Base-by-base conservation (phyloP, 2,329 filamentous ascomycete species). In the Penicillium sp. region DNA sequence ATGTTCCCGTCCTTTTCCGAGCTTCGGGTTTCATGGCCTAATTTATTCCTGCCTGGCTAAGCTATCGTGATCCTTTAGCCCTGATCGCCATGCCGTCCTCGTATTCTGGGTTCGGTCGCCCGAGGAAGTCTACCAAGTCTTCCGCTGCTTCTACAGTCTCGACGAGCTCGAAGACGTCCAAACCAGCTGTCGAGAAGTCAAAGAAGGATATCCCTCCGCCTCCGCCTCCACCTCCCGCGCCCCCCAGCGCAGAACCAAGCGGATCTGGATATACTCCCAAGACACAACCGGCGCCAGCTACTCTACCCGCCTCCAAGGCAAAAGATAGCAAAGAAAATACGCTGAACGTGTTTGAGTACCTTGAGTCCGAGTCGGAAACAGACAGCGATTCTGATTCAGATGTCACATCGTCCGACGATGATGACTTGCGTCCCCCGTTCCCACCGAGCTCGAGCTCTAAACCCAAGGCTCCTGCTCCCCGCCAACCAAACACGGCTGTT, bases 271-370 rank as follows among this genome's bases (percentile, higher is more conserved):
- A 66, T 62, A 38, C 63, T 35, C 47, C 66, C 49, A 71, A 69
- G 49, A 49, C 64, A 30, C 67, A 64, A 58, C 61, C 61, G 38
- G 50, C 65, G 31, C 52, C 64, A 56, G 31, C 60, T 35, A 50
- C 65, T 9, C 68, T 63, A 35, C 44, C 47, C 19, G 70, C 69
- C 47, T 23, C 66, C 5, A 55, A 58, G 26, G 69, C 64, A 31
- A 41, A 67, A 4, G 53, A 68, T 29, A 68, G 65, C 44, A 69
- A 41, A 41, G 35, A 41, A 13, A 41, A 66, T 45, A 53, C 67
- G 15, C 76, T 76, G 5, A 73, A 79, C 66, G 77, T 79, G 8
- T 79, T 79, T 65, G 72, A 79, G 49, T 79, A 75, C 50, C 68
- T 79, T 7, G 75, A 78, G 21, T 66, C 73, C 13, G 67, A 65